These are phyloP conservation scores for Cyanodermella asteris DNA, from an alignment of 2,329 filamentous ascomycete genomes.

Conservation along the genomic window DNA sequence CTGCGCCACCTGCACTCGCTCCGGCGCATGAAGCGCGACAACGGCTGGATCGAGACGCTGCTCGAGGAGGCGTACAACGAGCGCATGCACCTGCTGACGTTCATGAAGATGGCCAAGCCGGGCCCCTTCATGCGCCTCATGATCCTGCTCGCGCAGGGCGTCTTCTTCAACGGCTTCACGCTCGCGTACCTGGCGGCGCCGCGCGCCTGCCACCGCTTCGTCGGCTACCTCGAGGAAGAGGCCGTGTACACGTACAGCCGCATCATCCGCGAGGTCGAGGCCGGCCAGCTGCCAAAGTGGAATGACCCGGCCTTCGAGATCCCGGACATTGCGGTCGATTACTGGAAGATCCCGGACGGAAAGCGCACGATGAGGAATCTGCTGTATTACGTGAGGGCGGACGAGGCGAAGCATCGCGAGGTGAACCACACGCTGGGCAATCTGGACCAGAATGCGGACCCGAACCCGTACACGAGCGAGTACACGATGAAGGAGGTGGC, in stretches of 20 bases:
- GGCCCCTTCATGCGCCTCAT: conserved; percentile 80
- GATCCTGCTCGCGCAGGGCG: conserved; percentile 79
- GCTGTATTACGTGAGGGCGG: conserved; percentile 71
- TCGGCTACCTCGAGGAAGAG: conserved; percentile 93
- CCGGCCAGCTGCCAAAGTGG: conserved; percentile 69
- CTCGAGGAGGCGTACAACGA: conserved; percentile 85
- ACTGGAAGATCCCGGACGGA: conserved; percentile 86
- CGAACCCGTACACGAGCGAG: conserved; percentile 73
- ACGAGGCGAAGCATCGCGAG: conserved; percentile 75
- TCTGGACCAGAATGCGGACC: conserved; percentile 62
- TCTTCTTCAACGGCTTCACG: conserved; percentile 94
- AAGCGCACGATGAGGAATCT: conserved; percentile 66
- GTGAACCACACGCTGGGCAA: conserved; percentile 93
- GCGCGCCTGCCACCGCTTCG: conserved; percentile 78
- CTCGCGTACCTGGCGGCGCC: conserved; percentile 70
- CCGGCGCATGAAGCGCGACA: conserved; percentile 70
- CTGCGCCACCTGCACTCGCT: conserved; percentile 70
- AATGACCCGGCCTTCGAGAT: conserved; percentile 49
- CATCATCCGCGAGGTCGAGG: conserved; percentile 68
- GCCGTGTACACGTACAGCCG: conserved; percentile 89
- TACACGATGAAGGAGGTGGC: no score
- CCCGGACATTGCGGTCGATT: conserved; percentile 72
- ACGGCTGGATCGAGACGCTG: conserved; percentile 86
- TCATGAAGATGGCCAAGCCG: conserved; percentile 75
- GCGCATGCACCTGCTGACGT: conserved; percentile 78